Percentiles rank a stretch among this genome's conserved stretches.
These are phyloP conservation scores for Conoideocrella luteorostrata DNA, from an alignment of 2,329 filamentous ascomycete species.

Conservation along the genomic window DNA sequence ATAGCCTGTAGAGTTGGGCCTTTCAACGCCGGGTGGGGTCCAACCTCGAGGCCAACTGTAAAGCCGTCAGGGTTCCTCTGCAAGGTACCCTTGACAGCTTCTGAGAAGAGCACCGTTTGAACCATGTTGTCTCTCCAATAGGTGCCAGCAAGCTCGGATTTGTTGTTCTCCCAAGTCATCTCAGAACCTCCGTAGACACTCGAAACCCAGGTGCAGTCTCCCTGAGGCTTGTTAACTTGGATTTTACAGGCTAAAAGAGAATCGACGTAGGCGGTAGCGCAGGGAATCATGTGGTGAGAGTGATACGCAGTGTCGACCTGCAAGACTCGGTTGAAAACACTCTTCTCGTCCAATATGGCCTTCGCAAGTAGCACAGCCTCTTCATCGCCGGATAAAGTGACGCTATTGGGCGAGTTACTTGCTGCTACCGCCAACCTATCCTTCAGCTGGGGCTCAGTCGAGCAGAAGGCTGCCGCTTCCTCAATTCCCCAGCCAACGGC, in stretches of 20 bases:
- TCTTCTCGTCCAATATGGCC: constrained; percentile 15
- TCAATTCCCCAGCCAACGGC: no score
- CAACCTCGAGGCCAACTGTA: constrained; percentile 23
- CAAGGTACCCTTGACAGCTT: constrained; percentile 6
- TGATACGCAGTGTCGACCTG: constrained; percentile 34
- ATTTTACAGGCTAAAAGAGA: neutral
- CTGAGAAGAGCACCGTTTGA: constrained; percentile 17
- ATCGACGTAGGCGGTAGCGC: constrained; percentile 11
- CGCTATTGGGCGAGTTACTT: constrained; percentile 15
- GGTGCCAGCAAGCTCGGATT: neutral
- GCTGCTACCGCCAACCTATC: constrained; percentile 18
- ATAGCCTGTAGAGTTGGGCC: constrained; percentile 29
- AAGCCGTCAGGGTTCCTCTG: neutral
- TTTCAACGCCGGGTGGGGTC: constrained; percentile 33
- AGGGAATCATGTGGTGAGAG: constrained; percentile 30
- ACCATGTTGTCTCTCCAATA: constrained; percentile 13
- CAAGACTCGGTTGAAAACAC: constrained; percentile 23
- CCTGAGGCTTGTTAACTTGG: neutral
- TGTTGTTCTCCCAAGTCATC: neutral
- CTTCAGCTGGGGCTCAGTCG: neutral
- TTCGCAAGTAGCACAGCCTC: constrained; percentile 20
- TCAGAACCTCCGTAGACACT: neutral
- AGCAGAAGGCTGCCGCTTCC: no score
- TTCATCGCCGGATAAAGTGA: constrained; percentile 24
- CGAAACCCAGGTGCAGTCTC: neutral